Evolutionary conservation across 2,329 filamentous ascomycete genomes (phyloP).

Genomic region (Drechmeria coniospora): DNA sequence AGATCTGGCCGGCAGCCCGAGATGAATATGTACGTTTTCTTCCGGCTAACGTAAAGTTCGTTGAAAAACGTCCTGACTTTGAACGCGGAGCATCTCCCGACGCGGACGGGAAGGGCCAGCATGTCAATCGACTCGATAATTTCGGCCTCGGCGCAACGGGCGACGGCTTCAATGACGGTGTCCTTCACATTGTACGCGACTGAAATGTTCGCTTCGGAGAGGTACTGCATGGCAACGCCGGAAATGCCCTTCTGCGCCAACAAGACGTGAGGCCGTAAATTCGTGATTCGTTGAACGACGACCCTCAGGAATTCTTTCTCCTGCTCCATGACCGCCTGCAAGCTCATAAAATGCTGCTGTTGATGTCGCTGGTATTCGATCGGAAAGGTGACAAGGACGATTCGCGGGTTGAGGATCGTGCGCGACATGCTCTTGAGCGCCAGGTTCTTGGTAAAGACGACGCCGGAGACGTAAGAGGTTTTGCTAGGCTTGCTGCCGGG

Average conservation of each 20-base stretch:
- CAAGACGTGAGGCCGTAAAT: conserved; percentile 68
- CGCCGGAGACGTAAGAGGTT: conserved; percentile 89
- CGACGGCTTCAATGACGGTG: conserved; percentile 88
- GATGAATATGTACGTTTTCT: conserved; percentile 91
- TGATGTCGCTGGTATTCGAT: conserved; percentile 87
- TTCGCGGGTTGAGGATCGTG: conserved; percentile 67
- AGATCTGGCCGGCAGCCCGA: conserved; percentile 81
- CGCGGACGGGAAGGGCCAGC: conserved; percentile 54
- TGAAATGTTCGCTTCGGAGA: conserved; percentile 78
- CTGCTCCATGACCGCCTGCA: conserved; percentile 91
- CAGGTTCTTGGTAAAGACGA: conserved; percentile 95
- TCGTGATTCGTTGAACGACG: conserved; percentile 80
- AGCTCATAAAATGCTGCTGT: conserved; percentile 89
- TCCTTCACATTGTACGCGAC: conserved; percentile 95
- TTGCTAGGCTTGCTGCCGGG: conserved; percentile 80
- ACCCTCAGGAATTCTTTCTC: conserved; percentile 88
- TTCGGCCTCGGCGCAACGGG: conserved; percentile 77
- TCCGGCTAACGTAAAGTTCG: conserved; percentile 53
- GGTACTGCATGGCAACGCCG: conserved; percentile 73
- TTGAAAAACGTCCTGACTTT: conserved; percentile 94
- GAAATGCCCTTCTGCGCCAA: conserved; percentile 90
- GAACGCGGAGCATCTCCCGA: conserved; percentile 72
- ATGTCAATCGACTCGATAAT: conserved; percentile 94
- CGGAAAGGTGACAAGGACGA: conserved; percentile 85
- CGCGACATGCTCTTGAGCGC: conserved; percentile 93